Evolutionary conservation across 345 rosid genomes (phyloP), one percentile per base, ranked within the genome.

Genomic region (Ailanthus altissimus): DNA sequence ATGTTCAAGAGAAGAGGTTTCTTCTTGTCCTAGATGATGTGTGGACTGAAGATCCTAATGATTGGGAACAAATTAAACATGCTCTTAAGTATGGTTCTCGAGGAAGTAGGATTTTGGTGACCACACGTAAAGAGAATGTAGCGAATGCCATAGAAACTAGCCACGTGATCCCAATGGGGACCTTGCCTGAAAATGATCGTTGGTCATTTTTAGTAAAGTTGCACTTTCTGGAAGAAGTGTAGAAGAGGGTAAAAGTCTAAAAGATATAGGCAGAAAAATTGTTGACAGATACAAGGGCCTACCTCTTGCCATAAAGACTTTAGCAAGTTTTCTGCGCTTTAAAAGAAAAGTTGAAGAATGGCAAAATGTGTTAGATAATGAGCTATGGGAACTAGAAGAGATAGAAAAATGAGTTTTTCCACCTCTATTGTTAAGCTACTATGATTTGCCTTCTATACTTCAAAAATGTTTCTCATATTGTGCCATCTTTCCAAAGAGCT

Each of bases 1-100:
- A 1, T 32, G 3, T 32, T 32, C 2, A 32, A 3, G 3, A 32
- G 2, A 69, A 15, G 36, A 67, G 20, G 7, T 62, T 51, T 58
- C 25, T 81, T 32, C 76, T 81, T 25, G 77, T 81, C 10, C 58
- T 81, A 4, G 81, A 81, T 59, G 84, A 81, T 42, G 77, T 81
- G 8, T 81, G 79, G 81, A 70, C 56, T 10, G 74, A 74, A 36
- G 20, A 70, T n/a, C 47, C 63, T 8, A 49, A 14, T 5, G 7
- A 70, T 0, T 82, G 84, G 84, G 74, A 43, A 5, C 54, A 49
- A 5, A 45, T 82, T 16, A 60, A 70, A 6, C 1, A 56, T 10
- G 47, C 45, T 50, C 21, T 80, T 2, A 65, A n/a, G n/a, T 4
- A 54, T 26, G 73, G 63, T 38, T 15, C 38, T 4, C 21, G 15